Base-by-base conservation (phyloP, 495 filamentous ascomycete genomes). In the Penicilliopsis zonata region DNA sequence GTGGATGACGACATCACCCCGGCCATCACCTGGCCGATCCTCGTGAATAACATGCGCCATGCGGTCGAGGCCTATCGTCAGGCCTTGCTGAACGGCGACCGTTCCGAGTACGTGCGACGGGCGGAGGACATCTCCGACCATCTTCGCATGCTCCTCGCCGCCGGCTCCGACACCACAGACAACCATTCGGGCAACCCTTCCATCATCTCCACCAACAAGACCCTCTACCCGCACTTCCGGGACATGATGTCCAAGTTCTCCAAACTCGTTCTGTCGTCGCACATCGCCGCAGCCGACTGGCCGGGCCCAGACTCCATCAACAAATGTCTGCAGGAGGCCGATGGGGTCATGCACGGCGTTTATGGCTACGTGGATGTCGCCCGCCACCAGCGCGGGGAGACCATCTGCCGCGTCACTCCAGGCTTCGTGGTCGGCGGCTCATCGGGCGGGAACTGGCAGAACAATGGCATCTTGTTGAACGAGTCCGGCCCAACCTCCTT, bases 181-280 rank as follows among this genome's bases (percentile, higher is more conserved):
- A 96, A 96, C 44, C 90, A 98, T 52, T 98, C 90, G 8, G 92
- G 92, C 27, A 90, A 94, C 40, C 90, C 92, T 18, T 96, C 90
- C n/a, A 95, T 96, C 50, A 98, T 98, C 33, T 90, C 85, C 5
- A 87, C 86, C 5, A 98, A 98, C 57, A 94, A 94, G 57, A 78
- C 83, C 2, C 65, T 98, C 26, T 95, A 96, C 46, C 90, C 92
- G 18, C 86, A 96, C 59, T 98, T 95, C 57, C 74, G 92, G 31
- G 92, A 95, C 49, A 95, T 94, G 80, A 98, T 98, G 90, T 96
- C 90, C 4, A 83, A 90, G 43, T 96, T 96, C 57, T 96, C 92
- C 22, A 98, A 96, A 54, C 67, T 98, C 22, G 92, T 98, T 14
- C 73, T 98, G 20, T 96, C 88, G 13, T 95, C 90, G n/a, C 90